Evolutionary conservation across 75 land plant species (phyloP).

Genomic region (Azolla pinnata): DNA sequence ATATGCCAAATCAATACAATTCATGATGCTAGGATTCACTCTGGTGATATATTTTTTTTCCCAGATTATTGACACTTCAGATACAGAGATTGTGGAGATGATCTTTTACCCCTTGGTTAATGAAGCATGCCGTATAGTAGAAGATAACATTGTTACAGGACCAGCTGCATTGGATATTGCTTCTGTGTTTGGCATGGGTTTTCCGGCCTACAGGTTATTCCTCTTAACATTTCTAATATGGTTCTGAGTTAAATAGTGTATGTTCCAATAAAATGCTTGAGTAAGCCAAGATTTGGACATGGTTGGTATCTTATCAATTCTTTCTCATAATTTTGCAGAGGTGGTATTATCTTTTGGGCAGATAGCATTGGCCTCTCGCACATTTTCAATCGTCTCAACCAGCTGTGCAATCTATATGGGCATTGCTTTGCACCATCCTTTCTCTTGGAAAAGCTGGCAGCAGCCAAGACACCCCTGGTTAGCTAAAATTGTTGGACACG

Average conservation of each 20-base stretch:
- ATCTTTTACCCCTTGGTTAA: constrained; percentile 22
- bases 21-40: no score
- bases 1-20: no score
- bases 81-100: constrained; percentile 24
- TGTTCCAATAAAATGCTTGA: no score
- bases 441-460: constrained; percentile 3
- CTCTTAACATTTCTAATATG: no score
- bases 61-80: constrained; percentile 6
- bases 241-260: no score
- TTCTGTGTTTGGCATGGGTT: constrained; percentile 33
- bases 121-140: constrained; percentile 20
- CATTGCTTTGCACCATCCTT: constrained; percentile 6
- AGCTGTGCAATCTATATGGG: constrained; percentile 11
- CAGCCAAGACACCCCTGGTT: background rate
- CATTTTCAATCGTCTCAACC: background rate
- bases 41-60: no score
- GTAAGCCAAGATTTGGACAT: no score
- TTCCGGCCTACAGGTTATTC: constrained; percentile 35
- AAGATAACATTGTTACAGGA: constrained; percentile 16
- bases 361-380: constrained; percentile 1
- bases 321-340: no score
- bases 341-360: constrained; percentile 16
- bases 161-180: constrained; percentile 24
- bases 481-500: no score
- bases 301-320: no score